These are phyloP conservation scores for Hyphodiscus hymeniophilus DNA, from an alignment of 495 filamentous ascomycete species.

Conservation along the genomic window DNA sequence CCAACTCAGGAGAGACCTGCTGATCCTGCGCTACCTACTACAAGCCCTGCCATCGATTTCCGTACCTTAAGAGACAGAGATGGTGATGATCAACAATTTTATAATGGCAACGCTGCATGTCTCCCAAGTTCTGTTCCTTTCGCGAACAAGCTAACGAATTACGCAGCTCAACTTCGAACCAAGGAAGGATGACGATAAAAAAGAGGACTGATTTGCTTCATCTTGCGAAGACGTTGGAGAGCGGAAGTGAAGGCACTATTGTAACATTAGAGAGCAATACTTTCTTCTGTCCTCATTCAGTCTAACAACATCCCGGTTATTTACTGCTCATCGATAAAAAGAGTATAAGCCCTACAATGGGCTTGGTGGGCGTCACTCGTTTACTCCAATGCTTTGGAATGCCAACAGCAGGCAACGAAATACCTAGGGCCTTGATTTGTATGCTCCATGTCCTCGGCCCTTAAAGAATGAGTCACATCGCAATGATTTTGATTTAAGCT, in stretches of 20 bases:
- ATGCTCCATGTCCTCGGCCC: too few relatives aligned
- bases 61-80: constrained; percentile 47
- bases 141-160: not conserved
- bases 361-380: too few relatives aligned
- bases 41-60: constrained; percentile 15
- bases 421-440: too few relatives aligned
- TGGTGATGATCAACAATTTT: constrained; percentile 55
- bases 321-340: too few relatives aligned
- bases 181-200: constrained; percentile 43
- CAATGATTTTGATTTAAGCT: too few relatives aligned
- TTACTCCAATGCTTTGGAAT: too few relatives aligned
- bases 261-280: not conserved
- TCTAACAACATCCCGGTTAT: too few relatives aligned
- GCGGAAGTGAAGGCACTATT: not conserved
- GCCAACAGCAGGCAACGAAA: too few relatives aligned
- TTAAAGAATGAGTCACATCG: too few relatives aligned
- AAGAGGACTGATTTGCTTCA: constrained; percentile 12
- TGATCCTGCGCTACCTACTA: constrained; percentile 4
- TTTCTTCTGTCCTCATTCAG: too few relatives aligned
- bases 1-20: constrained; percentile 4
- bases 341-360: too few relatives aligned
- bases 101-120: constrained; percentile 83
- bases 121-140: not conserved
- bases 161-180: constrained; percentile 68
- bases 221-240: not conserved